phyloP scores from a whole-genome alignment of 257 asterid genomes.

The Plantago major region DNA sequence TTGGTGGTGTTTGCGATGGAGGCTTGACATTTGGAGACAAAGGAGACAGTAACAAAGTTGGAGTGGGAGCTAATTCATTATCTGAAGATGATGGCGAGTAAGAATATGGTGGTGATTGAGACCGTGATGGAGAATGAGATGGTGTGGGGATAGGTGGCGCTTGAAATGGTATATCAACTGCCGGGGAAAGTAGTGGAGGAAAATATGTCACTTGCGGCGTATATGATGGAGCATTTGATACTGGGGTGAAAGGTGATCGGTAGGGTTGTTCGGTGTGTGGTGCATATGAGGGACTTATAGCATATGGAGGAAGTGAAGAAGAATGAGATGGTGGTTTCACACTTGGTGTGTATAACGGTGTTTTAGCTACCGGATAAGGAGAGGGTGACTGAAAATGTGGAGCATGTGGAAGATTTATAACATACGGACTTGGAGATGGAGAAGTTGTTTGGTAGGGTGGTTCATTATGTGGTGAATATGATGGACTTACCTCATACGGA shows the following conservation, averaged over 20 bases:
- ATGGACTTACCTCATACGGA: not conserved
- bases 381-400: slow-evolving; percentile 15
- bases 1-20: not conserved
- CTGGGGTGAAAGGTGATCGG: too few species aligned
- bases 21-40: not conserved
- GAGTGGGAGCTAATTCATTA: not conserved
- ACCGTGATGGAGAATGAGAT: not conserved
- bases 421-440: not conserved
- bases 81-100: not conserved
- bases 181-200: not conserved
- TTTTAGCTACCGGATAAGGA: slow-evolving; percentile 11
- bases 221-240: too few species aligned
- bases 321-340: not conserved
- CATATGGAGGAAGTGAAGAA: not conserved
- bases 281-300: too few species aligned
- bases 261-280: too few species aligned
- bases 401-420: not conserved
- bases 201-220: too few species aligned
- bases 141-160: not conserved
- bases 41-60: not conserved
- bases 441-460: not conserved
- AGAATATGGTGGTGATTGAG: not conserved
- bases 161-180: not conserved
- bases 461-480: not conserved
- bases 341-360: slow-evolving; percentile 15